Evolutionary conservation across 305 asterid species (phyloP).

Genomic region (Euphrasia arctica): DNA sequence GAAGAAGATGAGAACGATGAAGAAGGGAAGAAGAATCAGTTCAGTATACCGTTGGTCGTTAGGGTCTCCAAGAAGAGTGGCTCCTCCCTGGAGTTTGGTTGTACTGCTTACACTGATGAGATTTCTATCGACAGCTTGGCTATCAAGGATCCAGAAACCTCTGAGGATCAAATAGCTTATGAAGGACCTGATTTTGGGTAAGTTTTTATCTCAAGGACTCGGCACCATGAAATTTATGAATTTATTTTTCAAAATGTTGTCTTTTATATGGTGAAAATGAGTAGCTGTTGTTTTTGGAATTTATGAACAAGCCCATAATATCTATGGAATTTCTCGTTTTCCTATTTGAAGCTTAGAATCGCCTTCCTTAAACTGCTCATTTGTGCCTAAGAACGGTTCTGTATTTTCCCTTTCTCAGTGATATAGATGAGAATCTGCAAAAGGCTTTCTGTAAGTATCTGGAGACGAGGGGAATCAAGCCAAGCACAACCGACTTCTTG

Average conservation of each 20-base stretch:
- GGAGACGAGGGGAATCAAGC: constrained; percentile 78
- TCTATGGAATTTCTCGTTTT: background rate
- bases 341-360: too few relatives aligned
- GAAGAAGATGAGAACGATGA: constrained; percentile 31
- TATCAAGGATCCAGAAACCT: constrained; percentile 44
- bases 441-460: constrained; percentile 88
- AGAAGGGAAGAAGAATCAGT: constrained; percentile 27
- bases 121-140: constrained; percentile 57
- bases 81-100: constrained; percentile 68
- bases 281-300: background rate
- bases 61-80: constrained; percentile 58
- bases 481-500: constrained; percentile 76
- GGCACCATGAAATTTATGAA: background rate
- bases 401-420: constrained; percentile 34
- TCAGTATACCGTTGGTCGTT: constrained; percentile 64
- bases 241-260: background rate
- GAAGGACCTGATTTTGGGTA: constrained; percentile 86
- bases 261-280: background rate
- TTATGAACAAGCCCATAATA: background rate
- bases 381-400: background rate
- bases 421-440: constrained; percentile 93
- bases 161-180: constrained; percentile 70
- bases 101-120: constrained; percentile 74
- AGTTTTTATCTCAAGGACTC: constrained; percentile 25
- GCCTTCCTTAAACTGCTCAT: too few relatives aligned